Evolutionary conservation across 2,329 filamentous ascomycete species (phyloP).

Genomic region (Volutella citrinella): DNA sequence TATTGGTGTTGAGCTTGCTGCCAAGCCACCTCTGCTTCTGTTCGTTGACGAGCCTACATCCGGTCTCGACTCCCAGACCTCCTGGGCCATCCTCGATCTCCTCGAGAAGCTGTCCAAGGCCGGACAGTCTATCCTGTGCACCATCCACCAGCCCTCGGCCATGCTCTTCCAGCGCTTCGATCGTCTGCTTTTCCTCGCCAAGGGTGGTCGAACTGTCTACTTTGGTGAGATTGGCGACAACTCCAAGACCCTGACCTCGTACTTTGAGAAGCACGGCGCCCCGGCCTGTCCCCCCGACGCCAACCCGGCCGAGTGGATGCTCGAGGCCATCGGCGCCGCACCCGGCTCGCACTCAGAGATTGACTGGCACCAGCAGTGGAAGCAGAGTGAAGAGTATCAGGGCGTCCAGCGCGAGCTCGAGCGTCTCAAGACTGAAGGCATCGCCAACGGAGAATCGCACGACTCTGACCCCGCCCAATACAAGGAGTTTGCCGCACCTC

Average conservation of each 20-base stretch:
- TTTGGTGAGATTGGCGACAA: conserved; percentile 25
- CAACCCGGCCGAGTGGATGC: conserved; percentile 26
- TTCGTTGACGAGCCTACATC: conserved; percentile 54
- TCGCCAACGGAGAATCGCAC: conserved; percentile 38
- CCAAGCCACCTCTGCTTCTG: conserved; percentile 44
- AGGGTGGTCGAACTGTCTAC: conserved; percentile 24
- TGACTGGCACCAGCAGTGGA: conserved; percentile 24
- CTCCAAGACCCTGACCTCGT: conserved; percentile 17
- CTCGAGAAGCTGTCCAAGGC: conserved; percentile 59
- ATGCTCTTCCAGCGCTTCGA: conserved; percentile 47
- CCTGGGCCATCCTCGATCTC: conserved; percentile 71
- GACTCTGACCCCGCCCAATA: conserved; percentile 43
- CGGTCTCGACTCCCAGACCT: conserved; percentile 58
- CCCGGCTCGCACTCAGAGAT: conserved; percentile 19
- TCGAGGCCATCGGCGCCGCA: conserved; percentile 23
- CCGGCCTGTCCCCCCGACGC: conserved; percentile 16
- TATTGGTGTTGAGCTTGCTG: conserved; percentile 46
- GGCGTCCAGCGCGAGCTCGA: conserved; percentile 52
- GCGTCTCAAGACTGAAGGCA: conserved; percentile 49
- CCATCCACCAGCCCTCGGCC: conserved; percentile 48
- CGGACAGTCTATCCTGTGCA: conserved; percentile 49
- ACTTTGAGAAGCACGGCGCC: conserved; percentile 21
- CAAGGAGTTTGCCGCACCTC: conserved; percentile 78
- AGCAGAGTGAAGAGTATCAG: conserved; percentile 44
- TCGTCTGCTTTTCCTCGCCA: conserved; percentile 47